phyloP scores from a whole-genome alignment of 106 monocot genomes.

The Platanthera guangdongensis region DNA sequence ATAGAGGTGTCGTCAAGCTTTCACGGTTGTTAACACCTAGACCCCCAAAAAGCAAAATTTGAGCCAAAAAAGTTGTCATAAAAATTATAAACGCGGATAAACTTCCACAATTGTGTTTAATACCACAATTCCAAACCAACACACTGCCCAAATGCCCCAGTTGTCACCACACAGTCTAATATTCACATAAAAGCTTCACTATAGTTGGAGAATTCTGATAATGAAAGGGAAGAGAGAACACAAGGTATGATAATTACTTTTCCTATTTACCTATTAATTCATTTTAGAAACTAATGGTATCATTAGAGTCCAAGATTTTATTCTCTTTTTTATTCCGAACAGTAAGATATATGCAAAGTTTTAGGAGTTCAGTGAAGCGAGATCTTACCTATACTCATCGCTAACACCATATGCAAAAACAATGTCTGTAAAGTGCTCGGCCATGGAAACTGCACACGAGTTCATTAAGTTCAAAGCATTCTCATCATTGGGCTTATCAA shows the following conservation, averaged over 20 bases:
- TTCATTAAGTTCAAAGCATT: constrained; percentile 78
- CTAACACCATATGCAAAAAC: constrained; percentile 92
- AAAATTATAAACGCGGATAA: no score
- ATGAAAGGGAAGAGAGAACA: background rate
- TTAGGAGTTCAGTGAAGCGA: background rate
- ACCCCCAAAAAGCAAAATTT: no score
- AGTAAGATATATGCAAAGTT: background rate
- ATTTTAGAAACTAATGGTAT: background rate
- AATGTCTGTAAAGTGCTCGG: constrained; percentile 74
- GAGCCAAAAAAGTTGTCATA: no score
- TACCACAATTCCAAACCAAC: no score
- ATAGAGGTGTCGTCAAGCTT: no score
- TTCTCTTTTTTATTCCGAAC: background rate
- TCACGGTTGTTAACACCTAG: no score
- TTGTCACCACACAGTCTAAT: background rate
- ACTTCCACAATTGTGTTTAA: no score
- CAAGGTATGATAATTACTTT: background rate
- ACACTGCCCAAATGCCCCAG: no score
- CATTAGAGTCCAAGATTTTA: background rate
- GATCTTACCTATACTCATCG: constrained; percentile 75
- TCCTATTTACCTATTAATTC: background rate
- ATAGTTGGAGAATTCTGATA: background rate
- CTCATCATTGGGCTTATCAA: constrained; percentile 89
- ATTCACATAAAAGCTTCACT: background rate
- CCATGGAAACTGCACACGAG: constrained; percentile 61